Evolutionary conservation across 805 yeast species (phyloP).

Genomic region (Brettanomyces custersianus): DNA sequence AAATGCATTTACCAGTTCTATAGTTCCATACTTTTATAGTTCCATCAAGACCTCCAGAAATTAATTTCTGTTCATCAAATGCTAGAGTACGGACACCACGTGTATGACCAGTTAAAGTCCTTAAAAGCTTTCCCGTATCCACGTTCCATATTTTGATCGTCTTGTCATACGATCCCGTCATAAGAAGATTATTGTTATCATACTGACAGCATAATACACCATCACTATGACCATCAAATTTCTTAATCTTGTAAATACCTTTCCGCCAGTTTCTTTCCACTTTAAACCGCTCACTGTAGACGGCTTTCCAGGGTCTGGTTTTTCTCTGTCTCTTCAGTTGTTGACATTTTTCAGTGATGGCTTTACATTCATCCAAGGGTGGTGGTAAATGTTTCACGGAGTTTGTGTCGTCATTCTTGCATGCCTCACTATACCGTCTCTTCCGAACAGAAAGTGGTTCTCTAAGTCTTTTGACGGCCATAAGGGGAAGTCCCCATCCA

Average conservation of each 20-base stretch:
- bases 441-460: constrained; percentile 15
- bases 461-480: constrained; percentile 67
- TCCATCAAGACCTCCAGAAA: constrained; percentile 86
- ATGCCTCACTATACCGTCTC: constrained; percentile 17
- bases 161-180: constrained; percentile 90
- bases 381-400: constrained; percentile 16
- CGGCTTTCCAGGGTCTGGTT: constrained; percentile 91
- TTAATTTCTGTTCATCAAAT: constrained; percentile 82
- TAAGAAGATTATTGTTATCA: constrained; percentile 61
- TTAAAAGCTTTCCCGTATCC: constrained; percentile 60
- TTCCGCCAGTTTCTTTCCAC: constrained; percentile 94
- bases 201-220: constrained; percentile 86
- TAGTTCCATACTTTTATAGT: constrained; percentile 95
- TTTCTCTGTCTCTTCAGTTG: constrained; percentile 20
- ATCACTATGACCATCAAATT: constrained; percentile 75
- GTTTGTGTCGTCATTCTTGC: constrained; percentile 4
- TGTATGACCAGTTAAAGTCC: constrained; percentile 81
- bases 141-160: constrained; percentile 92
- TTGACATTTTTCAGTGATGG: constrained; percentile 6
- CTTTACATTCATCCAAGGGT: constrained; percentile 13
- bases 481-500: constrained; percentile 96
- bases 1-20: constrained; percentile 86
- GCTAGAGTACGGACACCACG: constrained; percentile 79
- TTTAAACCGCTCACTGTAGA: constrained; percentile 81
- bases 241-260: constrained; percentile 57